Conservation (phyloP, 2,329 filamentous ascomycete species). For the Pezicula radicicola region DNA sequence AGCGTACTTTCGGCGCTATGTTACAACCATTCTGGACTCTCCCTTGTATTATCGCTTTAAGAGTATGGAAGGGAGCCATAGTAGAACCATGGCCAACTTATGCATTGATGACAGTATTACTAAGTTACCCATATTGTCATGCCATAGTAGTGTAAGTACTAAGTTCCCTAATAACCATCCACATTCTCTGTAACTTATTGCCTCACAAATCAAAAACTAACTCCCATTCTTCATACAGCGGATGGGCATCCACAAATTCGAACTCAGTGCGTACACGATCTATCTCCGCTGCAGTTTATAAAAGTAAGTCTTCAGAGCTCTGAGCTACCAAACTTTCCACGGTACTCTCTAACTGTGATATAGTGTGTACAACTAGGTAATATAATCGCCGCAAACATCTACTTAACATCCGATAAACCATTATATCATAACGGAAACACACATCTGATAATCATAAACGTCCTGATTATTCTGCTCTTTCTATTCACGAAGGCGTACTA, state of each 20-base stretch:
- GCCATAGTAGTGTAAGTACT: constrained; percentile 6
- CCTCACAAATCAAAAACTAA: too few species aligned
- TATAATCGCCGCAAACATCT: constrained; percentile 40
- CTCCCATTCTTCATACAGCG: constrained; percentile 28
- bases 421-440: constrained; percentile 51
- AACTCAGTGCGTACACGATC: constrained; percentile 36
- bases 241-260: constrained; percentile 35
- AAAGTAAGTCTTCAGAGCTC: constrained; percentile 28
- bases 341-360: neutral
- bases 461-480: constrained; percentile 34
- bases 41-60: constrained; percentile 27
- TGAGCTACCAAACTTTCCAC: too few species aligned
- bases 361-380: constrained; percentile 42
- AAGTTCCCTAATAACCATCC: neutral
- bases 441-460: constrained; percentile 28
- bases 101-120: constrained; percentile 31
- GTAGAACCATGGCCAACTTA: constrained; percentile 27
- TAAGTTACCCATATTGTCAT: constrained; percentile 17
- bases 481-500: constrained; percentile 42
- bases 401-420: constrained; percentile 44
- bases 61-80: neutral
- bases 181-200: neutral
- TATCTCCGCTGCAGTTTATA: constrained; percentile 46
- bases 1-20: constrained; percentile 30
- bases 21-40: constrained; percentile 33